These are phyloP conservation scores for Paspalum vaginatum DNA, from an alignment of 176 grass and related monocot species.

Conservation along the genomic window DNA sequence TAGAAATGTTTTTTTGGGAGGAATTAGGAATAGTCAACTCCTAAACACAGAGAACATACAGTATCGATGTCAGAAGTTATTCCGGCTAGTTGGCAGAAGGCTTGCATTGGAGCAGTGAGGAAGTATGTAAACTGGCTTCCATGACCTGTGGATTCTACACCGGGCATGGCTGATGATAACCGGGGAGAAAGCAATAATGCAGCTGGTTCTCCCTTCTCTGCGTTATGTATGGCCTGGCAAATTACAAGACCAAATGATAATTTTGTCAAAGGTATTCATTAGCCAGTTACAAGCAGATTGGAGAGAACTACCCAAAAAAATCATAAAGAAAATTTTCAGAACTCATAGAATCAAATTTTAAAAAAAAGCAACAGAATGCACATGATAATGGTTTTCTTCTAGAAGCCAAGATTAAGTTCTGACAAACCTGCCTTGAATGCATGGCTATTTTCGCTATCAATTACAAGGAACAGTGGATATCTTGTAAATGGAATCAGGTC, in stretches of 20 bases:
- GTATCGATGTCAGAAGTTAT: slow-evolving; percentile 70
- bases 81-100: slow-evolving; percentile 89
- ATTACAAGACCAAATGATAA: slow-evolving; percentile 40
- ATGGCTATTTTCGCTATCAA: slow-evolving; percentile 92
- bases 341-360: neutral
- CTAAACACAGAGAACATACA: slow-evolving; percentile 54
- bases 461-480: slow-evolving; percentile 91
- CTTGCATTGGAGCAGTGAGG: slow-evolving; percentile 92
- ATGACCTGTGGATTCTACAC: slow-evolving; percentile 53
- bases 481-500: slow-evolving; percentile 96
- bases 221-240: slow-evolving; percentile 80
- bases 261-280: slow-evolving; percentile 15
- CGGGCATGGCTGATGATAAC: slow-evolving; percentile 52
- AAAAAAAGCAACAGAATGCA: slow-evolving; percentile 13
- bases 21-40: neutral
- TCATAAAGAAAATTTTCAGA: neutral
- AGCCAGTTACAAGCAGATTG: neutral
- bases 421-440: slow-evolving; percentile 99
- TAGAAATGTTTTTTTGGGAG: slow-evolving; percentile 13
- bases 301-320: slow-evolving; percentile 2
- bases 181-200: slow-evolving; percentile 89
- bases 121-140: slow-evolving; percentile 97
- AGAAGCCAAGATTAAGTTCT: slow-evolving; percentile 78
- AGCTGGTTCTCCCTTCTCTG: slow-evolving; percentile 79
- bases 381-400: slow-evolving; percentile 43